These are phyloP conservation scores for Santalum album DNA, from an alignment of 164 flowering plant species.

Conservation along the genomic window DNA sequence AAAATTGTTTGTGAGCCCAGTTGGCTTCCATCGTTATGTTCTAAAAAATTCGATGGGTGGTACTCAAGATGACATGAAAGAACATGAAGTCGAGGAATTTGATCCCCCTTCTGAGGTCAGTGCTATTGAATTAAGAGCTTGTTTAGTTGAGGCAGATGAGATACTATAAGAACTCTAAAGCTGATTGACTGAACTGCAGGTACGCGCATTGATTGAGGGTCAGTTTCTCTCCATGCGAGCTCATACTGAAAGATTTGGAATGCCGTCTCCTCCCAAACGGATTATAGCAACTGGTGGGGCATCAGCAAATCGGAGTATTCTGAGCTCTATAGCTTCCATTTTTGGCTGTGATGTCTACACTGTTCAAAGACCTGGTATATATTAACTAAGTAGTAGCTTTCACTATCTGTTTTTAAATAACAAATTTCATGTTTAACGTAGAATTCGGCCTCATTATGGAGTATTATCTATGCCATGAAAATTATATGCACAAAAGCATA, in stretches of 20 bases:
- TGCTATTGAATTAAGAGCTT: not conserved
- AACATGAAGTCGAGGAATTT: constrained; percentile 61
- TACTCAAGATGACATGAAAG: constrained; percentile 37
- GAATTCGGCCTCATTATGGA: no score
- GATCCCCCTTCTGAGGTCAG: constrained; percentile 91
- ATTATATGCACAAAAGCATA: no score
- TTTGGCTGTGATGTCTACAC: constrained; percentile 83
- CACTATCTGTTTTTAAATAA: not conserved
- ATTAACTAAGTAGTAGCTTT: not conserved
- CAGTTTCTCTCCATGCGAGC: constrained; percentile 87
- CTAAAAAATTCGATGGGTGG: constrained; percentile 44
- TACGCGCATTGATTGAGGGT: constrained; percentile 82
- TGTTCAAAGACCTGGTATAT: constrained; percentile 72
- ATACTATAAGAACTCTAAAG: not conserved
- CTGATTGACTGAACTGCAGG: constrained; percentile 30
- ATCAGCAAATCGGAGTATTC: constrained; percentile 69
- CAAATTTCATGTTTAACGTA: no score
- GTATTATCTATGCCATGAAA: no score
- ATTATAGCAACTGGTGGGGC: constrained; percentile 97
- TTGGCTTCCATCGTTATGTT: constrained; percentile 74
- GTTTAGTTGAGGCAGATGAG: not conserved
- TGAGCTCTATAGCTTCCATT: constrained; percentile 53
- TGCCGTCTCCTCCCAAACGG: constrained; percentile 86
- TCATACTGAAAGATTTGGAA: constrained; percentile 83
- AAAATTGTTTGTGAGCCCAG: constrained; percentile 24